These are phyloP conservation scores for Antitrichia curtipendula DNA, from an alignment of 225 moss, liverwort and hornwort genomes.

Conservation along the genomic window DNA sequence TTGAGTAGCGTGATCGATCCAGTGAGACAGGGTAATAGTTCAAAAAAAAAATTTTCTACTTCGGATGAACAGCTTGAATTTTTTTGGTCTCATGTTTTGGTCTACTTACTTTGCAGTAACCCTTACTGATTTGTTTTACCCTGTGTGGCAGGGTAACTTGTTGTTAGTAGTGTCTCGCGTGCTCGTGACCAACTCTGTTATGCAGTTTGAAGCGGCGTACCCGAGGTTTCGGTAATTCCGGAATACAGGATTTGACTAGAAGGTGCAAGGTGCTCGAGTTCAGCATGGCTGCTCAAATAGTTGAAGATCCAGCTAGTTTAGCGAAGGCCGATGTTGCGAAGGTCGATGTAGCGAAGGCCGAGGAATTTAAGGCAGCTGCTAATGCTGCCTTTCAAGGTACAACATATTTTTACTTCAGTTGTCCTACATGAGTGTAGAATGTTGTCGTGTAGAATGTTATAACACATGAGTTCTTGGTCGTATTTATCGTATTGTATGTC, in stretches of 20 bases:
- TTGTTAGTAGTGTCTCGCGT: not conserved
- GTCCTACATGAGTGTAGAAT: not conserved
- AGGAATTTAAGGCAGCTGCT: conserved; percentile 52
- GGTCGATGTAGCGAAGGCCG: conserved; percentile 20
- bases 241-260: not conserved
- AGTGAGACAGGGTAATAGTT: not conserved
- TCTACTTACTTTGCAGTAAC: not conserved
- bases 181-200: not conserved
- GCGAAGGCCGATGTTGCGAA: not conserved
- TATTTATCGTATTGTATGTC: not conserved
- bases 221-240: not conserved
- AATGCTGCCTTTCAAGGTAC: conserved; percentile 56
- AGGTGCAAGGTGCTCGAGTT: not conserved
- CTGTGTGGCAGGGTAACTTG: not conserved
- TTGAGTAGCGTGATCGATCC: not conserved
- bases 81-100: not conserved
- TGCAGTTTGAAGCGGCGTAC: conserved; percentile 9
- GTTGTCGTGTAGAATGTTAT: not conserved
- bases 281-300: conserved; percentile 32
- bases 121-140: not conserved
- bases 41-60: too few relatives aligned
- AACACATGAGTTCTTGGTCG: not conserved
- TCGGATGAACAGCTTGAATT: not conserved
- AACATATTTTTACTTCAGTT: not conserved
- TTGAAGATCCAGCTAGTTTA: conserved; percentile 7